Conservation (phyloP, 805 yeast species). For the Cyberlindnera suaveolens region DNA sequence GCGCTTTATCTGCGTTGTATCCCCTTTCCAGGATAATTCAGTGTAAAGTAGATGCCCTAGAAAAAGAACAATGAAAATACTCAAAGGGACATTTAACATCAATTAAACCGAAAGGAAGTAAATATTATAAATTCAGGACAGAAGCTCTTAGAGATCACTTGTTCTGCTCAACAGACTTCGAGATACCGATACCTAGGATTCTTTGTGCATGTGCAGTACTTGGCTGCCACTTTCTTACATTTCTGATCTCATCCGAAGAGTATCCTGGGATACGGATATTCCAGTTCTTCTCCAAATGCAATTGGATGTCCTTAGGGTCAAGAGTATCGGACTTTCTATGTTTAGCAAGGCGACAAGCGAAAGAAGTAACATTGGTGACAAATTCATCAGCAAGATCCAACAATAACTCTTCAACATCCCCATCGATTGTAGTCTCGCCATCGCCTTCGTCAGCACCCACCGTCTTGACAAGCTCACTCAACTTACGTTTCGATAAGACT, state of each 20-base stretch:
- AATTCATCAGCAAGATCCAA: constrained; percentile 95
- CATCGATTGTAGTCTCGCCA: constrained; percentile 84
- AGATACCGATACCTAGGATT: constrained; percentile 56
- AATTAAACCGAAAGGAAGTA: constrained; percentile 56
- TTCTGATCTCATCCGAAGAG: constrained; percentile 83
- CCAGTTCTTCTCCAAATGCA: constrained; percentile 91
- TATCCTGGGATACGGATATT: constrained; percentile 92
- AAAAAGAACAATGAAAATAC: too few relatives aligned
- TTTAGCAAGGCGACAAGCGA: constrained; percentile 92
- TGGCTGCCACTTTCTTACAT: constrained; percentile 67
- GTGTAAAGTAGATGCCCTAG: too few relatives aligned
- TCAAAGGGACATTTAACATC: constrained; percentile 49
- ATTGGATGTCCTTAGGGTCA: constrained; percentile 84
- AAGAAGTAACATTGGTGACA: constrained; percentile 81
- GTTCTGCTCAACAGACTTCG: constrained; percentile 44
- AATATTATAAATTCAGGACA: constrained; percentile 33
- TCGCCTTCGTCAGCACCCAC: constrained; percentile 87
- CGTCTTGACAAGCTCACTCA: constrained; percentile 78
- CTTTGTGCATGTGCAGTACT: constrained; percentile 58
- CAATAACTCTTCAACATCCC: constrained; percentile 88
- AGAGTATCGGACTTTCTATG: constrained; percentile 84
- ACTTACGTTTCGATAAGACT: constrained; percentile 82
- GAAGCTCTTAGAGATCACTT: constrained; percentile 10
- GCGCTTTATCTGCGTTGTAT: too few relatives aligned
- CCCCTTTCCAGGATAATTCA: too few relatives aligned